Evolutionary conservation across 2,329 filamentous ascomycete genomes (phyloP).

Genomic region (Trichoderma oligosporum): DNA sequence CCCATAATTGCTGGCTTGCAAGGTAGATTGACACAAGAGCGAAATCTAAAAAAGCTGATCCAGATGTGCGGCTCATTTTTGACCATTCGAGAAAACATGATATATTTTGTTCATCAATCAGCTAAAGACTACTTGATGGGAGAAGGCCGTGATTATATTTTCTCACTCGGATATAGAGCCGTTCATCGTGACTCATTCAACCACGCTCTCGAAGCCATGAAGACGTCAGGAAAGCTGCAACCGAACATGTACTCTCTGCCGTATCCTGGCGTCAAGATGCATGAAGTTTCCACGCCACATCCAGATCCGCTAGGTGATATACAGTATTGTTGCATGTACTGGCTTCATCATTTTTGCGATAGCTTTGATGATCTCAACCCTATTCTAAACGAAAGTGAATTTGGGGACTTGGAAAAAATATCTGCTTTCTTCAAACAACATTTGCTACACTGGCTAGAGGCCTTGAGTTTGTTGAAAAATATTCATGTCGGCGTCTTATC

Average conservation of each 20-base stretch:
- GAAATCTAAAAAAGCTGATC: too few relatives aligned
- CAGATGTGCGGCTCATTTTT: conserved; percentile 41
- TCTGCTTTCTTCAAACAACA: not conserved
- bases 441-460: conserved; percentile 8
- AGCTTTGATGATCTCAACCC: too few relatives aligned
- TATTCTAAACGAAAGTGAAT: too few relatives aligned
- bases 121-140: conserved; percentile 41
- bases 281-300: conserved; percentile 16
- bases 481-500: not conserved
- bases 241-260: conserved; percentile 36
- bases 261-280: conserved; percentile 15
- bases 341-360: conserved; percentile 23
- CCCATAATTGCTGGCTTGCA: too few relatives aligned
- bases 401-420: not conserved
- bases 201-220: conserved; percentile 34
- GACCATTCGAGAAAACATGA: conserved; percentile 27
- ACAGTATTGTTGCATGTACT: conserved; percentile 23
- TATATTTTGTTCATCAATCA: conserved; percentile 42
- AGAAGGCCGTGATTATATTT: conserved; percentile 29
- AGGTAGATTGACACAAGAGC: too few relatives aligned
- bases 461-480: not conserved
- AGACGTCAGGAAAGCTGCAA: conserved; percentile 26
- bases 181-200: conserved; percentile 34
- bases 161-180: conserved; percentile 26
- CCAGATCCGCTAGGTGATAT: conserved; percentile 22